Base-by-base conservation (phyloP, 768 basidiomycete species). In the Leccinum imitatum region DNA sequence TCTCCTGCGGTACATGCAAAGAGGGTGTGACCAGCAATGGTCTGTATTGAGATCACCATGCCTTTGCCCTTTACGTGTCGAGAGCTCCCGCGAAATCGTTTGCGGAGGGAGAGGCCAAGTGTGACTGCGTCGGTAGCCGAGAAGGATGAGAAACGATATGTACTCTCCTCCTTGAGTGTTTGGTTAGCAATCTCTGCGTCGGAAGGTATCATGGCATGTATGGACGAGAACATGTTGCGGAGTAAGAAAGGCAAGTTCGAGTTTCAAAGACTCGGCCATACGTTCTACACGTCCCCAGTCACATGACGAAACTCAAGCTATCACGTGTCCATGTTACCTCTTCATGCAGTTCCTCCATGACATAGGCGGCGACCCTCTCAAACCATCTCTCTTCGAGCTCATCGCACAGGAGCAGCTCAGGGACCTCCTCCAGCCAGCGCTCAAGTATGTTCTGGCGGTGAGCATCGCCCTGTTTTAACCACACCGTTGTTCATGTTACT, bases 391-490 rank as follows among this genome's bases (percentile, higher is more conserved):
- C 14, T 98, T 96, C 67, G 95, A 98, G 70, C 84, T 98, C 11
- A 80, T 97, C 41, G 94, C 93, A 7, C 92, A 97, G 73, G 95
- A 97, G 65, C 95, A 98, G 71, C 84, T 98, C 19, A 79, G 90
- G 60, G 93, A 95, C 70, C 80, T 97, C 7, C 80, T 98, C 13
- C 95, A 98, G 68, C 96, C 96, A 35, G 94, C 95, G 14, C 78
- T 97, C 70, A 93, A 95, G 77, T 98, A 98, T 77, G 87, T 95
- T 50, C 78, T 98, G 35, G 90, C 90, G 62, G 95, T 95, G 72
- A 77, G 89, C 72, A 59, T 50, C 48, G 23, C 39, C 37, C 46
- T 46, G 14, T 54, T 27, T 19, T 10, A n/a, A 23, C 37, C 33
- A 27, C 48, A 15, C 23, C 3, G 8, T 33, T 4, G 14, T 54